Base-by-base conservation (phyloP, 139 green algal genomes). In the Chlorella sp. region DNA sequence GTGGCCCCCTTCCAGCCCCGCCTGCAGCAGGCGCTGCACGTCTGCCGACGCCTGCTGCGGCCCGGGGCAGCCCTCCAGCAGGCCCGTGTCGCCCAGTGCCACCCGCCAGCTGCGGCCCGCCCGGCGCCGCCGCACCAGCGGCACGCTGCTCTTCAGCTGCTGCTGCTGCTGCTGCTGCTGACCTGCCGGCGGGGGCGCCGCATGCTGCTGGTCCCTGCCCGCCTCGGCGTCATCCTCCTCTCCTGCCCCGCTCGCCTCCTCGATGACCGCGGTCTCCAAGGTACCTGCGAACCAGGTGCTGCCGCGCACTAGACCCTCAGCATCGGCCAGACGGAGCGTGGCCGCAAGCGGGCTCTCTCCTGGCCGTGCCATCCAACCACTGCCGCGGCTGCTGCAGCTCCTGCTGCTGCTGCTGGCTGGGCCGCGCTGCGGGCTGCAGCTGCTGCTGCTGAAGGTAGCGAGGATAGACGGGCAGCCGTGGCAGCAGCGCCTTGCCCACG, bases 401-500 rank as follows among this genome's bases (percentile, higher is more conserved):
- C 6, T 3, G 7, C n/a, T 17, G 21, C 64, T 39, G n/a, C 70
- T 75, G 41, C 23, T 25, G 11, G 63, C 32, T 47, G n/a, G n/a
- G n/a, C 23, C 57, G 64, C 12, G 32, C 25, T 12, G 32, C 34
- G 2, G 76, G 76, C 76, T 39, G 36, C 76, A 68, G 82, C 67
- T 79, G 30, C n/a, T 81, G 60, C 25, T 78, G 34, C n/a, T 34
- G 32, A 21, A 94, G 23, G 75, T 91, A 95, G 13, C 75, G 5
- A 1, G 96, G 93, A 82, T 98, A 97, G 9, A 96, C 82, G 0
- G 94, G 90, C 83, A 98, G 91, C 25, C 96, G 87, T 1, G 96
- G 96, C 64, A 97, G 81, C 57, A 98, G 89, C 16, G 86, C 64
- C 41, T 93, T 94, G 75, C 95, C 93, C 17, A 84, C 68, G 2